Evolutionary conservation across 108 stramenopile genomes (phyloP).

Genomic region (Poteriospumella lacustris): DNA sequence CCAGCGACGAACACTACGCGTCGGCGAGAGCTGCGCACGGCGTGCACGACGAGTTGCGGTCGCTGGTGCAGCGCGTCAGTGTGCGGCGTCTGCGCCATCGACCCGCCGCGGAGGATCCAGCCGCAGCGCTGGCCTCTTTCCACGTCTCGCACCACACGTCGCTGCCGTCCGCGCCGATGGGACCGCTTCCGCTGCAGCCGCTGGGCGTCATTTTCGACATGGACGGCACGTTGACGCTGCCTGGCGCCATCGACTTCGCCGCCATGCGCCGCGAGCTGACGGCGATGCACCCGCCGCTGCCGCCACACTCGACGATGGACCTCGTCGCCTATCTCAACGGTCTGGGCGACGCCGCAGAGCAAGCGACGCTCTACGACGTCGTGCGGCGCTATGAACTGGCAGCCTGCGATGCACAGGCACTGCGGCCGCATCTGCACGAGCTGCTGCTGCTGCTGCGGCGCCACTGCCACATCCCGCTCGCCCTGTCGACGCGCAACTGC

Average conservation of each 20-base stretch:
- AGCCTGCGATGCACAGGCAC: neutral
- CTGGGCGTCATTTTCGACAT: slow-evolving; percentile 38
- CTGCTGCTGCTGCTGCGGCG: neutral
- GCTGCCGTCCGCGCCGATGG: too few species aligned
- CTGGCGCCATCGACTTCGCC: slow-evolving; percentile 33
- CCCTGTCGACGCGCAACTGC: slow-evolving; percentile 14
- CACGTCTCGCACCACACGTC: too few species aligned
- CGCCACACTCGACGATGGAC: too few species aligned
- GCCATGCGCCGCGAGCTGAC: slow-evolving; percentile 21
- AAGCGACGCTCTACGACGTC: slow-evolving; percentile 4
- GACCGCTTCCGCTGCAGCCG: neutral
- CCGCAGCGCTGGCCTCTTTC: too few species aligned
- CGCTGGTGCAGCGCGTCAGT: too few species aligned
- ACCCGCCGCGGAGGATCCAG: too few species aligned
- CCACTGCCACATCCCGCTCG: neutral
- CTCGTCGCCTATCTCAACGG: neutral
- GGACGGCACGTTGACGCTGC: slow-evolving; percentile 39
- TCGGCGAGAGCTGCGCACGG: too few species aligned
- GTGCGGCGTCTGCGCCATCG: too few species aligned
- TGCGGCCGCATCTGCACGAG: neutral
- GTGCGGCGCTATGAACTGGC: too few species aligned
- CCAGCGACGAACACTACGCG: too few species aligned
- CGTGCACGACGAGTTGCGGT: too few species aligned
- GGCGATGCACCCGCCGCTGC: too few species aligned
- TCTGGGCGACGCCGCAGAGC: neutral